Evolutionary conservation across 139 green algal species (phyloP), one percentile per base, ranked within the genome.

Genomic region (Microglena sp.): DNA sequence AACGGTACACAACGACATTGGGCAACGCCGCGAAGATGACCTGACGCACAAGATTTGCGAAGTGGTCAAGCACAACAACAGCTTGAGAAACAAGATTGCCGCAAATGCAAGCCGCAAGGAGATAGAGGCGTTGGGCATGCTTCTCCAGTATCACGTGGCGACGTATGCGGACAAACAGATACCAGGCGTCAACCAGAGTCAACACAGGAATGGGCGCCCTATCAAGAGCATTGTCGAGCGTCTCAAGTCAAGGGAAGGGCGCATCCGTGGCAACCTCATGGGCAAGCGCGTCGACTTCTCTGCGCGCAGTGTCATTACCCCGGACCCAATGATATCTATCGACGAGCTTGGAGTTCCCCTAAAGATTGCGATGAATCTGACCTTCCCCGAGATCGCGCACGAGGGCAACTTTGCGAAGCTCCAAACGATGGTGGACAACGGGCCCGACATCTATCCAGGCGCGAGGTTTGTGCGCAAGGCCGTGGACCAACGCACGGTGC

Each of bases 251-350:
- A 95, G 93, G 74, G 72, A 86, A 65, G 92, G 92, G 2, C 85
- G 92, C 34, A 90, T 97, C 70, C 80, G 91, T n/a, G 92, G 91
- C 60, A 97, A 97, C 82, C 83, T 97, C 7, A 97, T 97, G 92
- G 92, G 92, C 55, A 97, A 97, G 83, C 87, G 92, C 40, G 92
- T 96, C 18, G 92, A 97, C 85, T 97, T 97, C 68, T 94, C 84
- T 1, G 91, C 91, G 5, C 85, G 92, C 57, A 96, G 88, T 0
- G 92, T 98, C 70, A 97, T 98, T 70, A 89, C 77, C 7, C 85
- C 90, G 5, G 92, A 98, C 70, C 83, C 92, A 33, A 96, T 96
- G 77, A 89, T 98, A n/a, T 80, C 82, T 43, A 90, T 97, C 61
- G 92, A 97, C 69, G 82, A 97, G 81, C 81, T 98, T 26, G 92